phyloP scores from a whole-genome alignment of 768 basidiomycete genomes.

The Amanita thiersii region DNA sequence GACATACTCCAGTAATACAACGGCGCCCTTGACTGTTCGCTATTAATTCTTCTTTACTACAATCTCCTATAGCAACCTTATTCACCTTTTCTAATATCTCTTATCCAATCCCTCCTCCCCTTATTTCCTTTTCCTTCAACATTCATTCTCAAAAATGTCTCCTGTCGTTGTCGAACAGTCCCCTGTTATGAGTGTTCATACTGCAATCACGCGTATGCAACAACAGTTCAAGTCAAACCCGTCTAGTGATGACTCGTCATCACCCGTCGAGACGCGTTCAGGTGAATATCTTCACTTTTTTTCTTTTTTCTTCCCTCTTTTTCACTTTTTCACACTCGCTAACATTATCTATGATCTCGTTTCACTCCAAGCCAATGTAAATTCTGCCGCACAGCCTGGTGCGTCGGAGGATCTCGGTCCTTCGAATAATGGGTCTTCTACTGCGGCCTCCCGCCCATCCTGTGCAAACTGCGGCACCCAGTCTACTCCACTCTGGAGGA shows the following conservation, averaged over 20 bases:
- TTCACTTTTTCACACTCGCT: conserved; percentile 1
- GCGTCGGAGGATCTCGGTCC: conserved; percentile 20
- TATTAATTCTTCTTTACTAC: conserved; percentile 1
- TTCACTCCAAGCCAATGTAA: background rate
- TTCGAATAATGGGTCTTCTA: conserved; percentile 16
- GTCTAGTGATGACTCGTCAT: conserved; percentile 15
- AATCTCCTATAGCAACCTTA: background rate
- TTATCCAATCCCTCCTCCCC: conserved; percentile 5
- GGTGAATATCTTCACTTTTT: conserved; percentile 13
- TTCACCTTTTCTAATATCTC: background rate
- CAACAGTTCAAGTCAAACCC: conserved; percentile 30
- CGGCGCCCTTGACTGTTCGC: background rate
- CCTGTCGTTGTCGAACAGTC: conserved; percentile 47
- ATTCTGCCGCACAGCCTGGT: conserved; percentile 4
- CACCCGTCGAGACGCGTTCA: conserved; percentile 17
- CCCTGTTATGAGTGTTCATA: conserved; percentile 43
- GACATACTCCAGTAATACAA: background rate
- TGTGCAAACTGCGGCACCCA: conserved; percentile 75
- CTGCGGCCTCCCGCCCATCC: conserved; percentile 31
- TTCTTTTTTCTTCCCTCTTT: conserved; percentile 5
- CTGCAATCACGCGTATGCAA: conserved; percentile 34
- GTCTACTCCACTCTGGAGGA: conserved; percentile 78
- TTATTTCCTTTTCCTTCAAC: conserved; percentile 9
- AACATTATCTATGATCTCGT: background rate
- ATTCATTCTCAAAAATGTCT: conserved; percentile 33